Evolutionary conservation across 2,329 filamentous ascomycete genomes (phyloP), one percentile per base, ranked within the genome.

Genomic region (Neoarthrinium moseri): DNA sequence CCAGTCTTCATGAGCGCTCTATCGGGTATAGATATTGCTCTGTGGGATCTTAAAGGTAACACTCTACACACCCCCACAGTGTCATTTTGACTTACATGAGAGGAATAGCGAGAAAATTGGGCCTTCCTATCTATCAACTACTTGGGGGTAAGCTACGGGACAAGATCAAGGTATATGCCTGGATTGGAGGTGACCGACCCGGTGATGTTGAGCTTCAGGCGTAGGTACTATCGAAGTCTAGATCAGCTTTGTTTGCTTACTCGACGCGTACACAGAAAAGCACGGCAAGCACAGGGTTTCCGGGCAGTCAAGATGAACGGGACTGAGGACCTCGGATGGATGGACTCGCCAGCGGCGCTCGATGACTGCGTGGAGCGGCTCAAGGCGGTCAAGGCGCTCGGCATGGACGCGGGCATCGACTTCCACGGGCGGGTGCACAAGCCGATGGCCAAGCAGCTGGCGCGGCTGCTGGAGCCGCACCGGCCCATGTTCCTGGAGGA

Each of bases 1-100:
- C 85, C 87, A 0, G 87, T 91, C 8, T 84, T 91, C 53, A 91
- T 91, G 86, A 87, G 82, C 53, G 88, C 87, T 0, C 66, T 91
- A 13, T 80, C 86, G 0, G 88, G 88, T 2, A 81, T 91, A 42
- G 87, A 91, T 58, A 91, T 91, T 61, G 87, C 87, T 0, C 68
- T 91, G 0, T 91, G 87, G 87, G 87, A 91, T 65, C 69, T 91
- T 17, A 90, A 91, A 70, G 72, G 72, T 68, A 46, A 24, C 27
- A 13, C 12, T n/a, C 12, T 1, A 5, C 12, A 15, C 5, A 18
- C 20, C 17, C 4, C 17, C 36, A 18, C 17, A 15, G 12, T 26
- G 21, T 4, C 11, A 23, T 2, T 29, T 8, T n/a, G 18, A n/a
- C 21, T 26, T 5, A 18, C 12, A 17, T 26, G 49, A 20, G 49